phyloP scores from a whole-genome alignment of 331 rosid genomes.

The Stylosanthes scabra region DNA sequence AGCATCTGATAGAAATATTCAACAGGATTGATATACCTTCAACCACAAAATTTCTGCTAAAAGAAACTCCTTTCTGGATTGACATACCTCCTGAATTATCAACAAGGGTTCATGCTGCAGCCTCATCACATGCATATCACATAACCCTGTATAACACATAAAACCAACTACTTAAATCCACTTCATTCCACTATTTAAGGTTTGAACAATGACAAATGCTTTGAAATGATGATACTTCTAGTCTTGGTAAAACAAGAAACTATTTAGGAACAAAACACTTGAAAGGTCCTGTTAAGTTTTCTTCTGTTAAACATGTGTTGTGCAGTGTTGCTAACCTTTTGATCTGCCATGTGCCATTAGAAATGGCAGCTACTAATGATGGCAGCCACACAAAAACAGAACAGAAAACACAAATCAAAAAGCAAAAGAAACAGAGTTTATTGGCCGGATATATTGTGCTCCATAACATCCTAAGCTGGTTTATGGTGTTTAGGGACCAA shows the following conservation, averaged over 20 bases:
- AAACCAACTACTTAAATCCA: too few relatives aligned
- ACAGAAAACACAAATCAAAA: neutral
- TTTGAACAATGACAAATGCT: too few relatives aligned
- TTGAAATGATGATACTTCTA: neutral
- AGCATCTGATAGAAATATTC: too few relatives aligned
- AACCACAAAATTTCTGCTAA: too few relatives aligned
- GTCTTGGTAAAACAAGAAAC: neutral
- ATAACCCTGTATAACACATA: too few relatives aligned
- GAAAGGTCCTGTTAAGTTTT: neutral
- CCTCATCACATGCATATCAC: too few relatives aligned
- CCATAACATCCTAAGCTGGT: neutral
- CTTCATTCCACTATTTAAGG: too few relatives aligned
- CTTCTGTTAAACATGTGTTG: neutral
- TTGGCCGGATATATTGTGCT: neutral
- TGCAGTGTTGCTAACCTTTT: conserved; percentile 3
- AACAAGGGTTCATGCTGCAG: neutral
- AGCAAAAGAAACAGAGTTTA: neutral
- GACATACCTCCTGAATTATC: too few relatives aligned
- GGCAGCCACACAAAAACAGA: neutral
- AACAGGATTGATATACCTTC: too few relatives aligned
- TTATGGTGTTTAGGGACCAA: neutral
- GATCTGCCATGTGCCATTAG: neutral
- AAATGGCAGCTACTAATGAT: neutral
- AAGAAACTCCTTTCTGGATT: too few relatives aligned
- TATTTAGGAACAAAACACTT: neutral